phyloP scores from a whole-genome alignment of 108 stramenopile genomes.

The Conticribra weissflogii region DNA sequence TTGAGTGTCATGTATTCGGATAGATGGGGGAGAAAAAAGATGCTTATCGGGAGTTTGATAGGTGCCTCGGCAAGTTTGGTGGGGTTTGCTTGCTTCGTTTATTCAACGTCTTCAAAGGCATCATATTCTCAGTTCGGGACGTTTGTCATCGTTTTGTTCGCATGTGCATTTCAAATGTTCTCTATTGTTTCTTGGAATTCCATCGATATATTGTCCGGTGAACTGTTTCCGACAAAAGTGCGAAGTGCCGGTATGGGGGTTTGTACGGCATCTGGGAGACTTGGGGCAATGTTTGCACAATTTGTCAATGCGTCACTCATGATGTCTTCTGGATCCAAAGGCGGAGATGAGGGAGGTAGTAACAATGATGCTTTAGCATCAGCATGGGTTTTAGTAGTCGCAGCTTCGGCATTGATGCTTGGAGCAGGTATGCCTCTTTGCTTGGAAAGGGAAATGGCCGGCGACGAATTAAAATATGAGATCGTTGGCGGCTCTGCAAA shows the following conservation, averaged over 20 bases:
- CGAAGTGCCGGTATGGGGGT: slow-evolving; percentile 79
- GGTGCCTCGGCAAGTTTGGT: slow-evolving; percentile 53
- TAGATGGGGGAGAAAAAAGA: slow-evolving; percentile 46
- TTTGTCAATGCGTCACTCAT: slow-evolving; percentile 66
- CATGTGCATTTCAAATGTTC: slow-evolving; percentile 80
- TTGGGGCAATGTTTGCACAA: slow-evolving; percentile 83
- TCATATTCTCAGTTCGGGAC: slow-evolving; percentile 14
- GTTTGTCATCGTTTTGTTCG: slow-evolving; percentile 55
- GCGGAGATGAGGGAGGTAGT: background rate
- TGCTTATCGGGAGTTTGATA: slow-evolving; percentile 59
- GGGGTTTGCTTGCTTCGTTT: slow-evolving; percentile 57
- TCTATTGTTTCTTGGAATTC: slow-evolving; percentile 77
- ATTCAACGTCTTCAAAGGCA: slow-evolving; percentile 8
- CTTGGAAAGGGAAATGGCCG: slow-evolving; percentile 34
- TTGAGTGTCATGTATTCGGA: slow-evolving; percentile 62
- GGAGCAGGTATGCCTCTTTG: slow-evolving; percentile 63
- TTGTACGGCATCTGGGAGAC: slow-evolving; percentile 73
- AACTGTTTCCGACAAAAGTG: slow-evolving; percentile 77
- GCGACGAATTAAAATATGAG: slow-evolving; percentile 40
- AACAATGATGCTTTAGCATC: slow-evolving; percentile 17
- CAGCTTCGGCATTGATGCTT: slow-evolving; percentile 57
- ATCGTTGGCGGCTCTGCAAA: slow-evolving; percentile 1
- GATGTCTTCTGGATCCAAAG: background rate
- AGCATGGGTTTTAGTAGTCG: slow-evolving; percentile 58
- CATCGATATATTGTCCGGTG: slow-evolving; percentile 70